These are phyloP conservation scores for Epichloe hybrida DNA, from an alignment of 2,329 filamentous ascomycete species.

Conservation along the genomic window DNA sequence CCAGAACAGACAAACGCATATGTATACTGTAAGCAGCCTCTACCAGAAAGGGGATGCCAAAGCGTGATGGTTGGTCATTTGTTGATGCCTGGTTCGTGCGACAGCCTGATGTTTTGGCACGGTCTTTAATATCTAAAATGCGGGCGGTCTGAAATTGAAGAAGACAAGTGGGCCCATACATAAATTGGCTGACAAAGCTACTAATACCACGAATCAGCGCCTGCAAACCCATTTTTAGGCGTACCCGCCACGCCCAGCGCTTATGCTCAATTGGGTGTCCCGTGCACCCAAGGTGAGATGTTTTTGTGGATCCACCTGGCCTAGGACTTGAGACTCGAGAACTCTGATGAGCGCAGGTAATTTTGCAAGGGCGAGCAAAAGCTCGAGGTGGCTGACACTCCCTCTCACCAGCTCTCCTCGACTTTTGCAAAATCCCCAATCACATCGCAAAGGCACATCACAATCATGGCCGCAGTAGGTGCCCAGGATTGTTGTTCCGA, in stretches of 20 bases:
- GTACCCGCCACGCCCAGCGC: too few species aligned
- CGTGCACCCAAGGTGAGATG: background rate
- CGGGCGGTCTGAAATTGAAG: background rate
- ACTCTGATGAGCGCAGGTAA: background rate
- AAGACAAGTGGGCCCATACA: background rate
- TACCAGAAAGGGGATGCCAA: background rate
- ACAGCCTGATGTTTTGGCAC: background rate
- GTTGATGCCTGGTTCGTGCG: too few species aligned
- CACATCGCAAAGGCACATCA: conserved; percentile 2
- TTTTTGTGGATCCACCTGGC: background rate
- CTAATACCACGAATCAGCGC: too few species aligned
- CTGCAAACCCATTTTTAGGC: too few species aligned
- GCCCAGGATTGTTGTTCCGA: background rate
- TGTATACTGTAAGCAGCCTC: background rate
- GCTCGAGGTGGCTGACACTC: background rate
- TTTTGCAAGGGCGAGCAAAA: conserved; percentile 4
- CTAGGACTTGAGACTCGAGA: too few species aligned
- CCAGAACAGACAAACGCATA: too few species aligned
- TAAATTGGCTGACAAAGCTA: background rate
- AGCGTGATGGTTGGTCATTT: too few species aligned
- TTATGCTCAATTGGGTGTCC: too few species aligned
- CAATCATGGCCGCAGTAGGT: conserved; percentile 41
- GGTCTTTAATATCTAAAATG: too few species aligned
- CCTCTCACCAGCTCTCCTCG: background rate
- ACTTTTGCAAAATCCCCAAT: background rate